A percentile compares a stretch with the other conserved stretches of the same genome.
Evolutionary conservation across 768 basidiomycete species (phyloP).

Genomic region (Rhizopogon vulgaris): DNA sequence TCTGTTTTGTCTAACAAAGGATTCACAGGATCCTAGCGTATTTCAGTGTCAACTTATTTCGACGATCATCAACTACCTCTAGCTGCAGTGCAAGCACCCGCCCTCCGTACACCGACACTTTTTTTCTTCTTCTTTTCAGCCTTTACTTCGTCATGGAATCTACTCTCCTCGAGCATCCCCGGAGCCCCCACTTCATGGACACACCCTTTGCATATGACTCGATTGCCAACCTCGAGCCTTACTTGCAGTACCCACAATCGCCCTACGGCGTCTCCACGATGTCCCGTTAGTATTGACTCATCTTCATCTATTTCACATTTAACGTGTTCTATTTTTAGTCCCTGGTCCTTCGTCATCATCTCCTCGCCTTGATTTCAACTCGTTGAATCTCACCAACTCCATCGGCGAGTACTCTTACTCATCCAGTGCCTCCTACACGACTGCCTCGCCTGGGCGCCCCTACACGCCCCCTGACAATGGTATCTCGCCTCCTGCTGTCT

Average conservation of each 20-base stretch:
- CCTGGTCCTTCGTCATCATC: constrained; percentile 46
- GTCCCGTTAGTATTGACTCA: constrained; percentile 43
- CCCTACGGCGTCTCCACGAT: constrained; percentile 56
- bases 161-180: constrained; percentile 44
- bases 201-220: constrained; percentile 41
- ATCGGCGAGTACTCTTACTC: constrained; percentile 56
- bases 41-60: constrained; percentile 27
- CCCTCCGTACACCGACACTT: constrained; percentile 12
- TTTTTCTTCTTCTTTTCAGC: constrained; percentile 8
- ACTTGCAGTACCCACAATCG: constrained; percentile 67
- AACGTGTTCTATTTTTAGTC: constrained; percentile 28
- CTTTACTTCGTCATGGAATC: constrained; percentile 35
- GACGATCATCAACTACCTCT: constrained; percentile 26
- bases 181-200: constrained; percentile 47
- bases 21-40: constrained; percentile 23
- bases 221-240: constrained; percentile 40
- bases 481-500: constrained; percentile 69
- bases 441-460: constrained; percentile 48
- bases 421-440: constrained; percentile 49
- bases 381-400: constrained; percentile 50
- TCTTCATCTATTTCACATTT: background rate
- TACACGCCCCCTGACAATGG: constrained; percentile 64
- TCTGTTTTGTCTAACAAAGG: constrained; percentile 1
- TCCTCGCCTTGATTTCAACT: constrained; percentile 59
- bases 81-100: constrained; percentile 42